phyloP scores from a whole-genome alignment of 2,329 filamentous ascomycete genomes.

The Scedosporium dehoogii region DNA sequence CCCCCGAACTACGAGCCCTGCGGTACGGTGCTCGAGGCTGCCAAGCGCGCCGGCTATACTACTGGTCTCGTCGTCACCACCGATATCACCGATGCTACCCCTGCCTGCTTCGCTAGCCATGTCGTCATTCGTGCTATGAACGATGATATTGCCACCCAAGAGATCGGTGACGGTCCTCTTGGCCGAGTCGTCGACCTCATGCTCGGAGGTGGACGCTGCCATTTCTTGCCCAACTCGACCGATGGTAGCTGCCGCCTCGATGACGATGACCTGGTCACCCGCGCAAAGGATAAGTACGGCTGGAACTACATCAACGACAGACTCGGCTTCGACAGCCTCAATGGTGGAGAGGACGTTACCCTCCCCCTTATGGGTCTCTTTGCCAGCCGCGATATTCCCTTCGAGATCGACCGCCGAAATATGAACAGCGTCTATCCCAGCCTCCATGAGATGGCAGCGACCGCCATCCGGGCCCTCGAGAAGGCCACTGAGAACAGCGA shows the following conservation, averaged over 20 bases:
- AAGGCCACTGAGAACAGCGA: constrained; percentile 75
- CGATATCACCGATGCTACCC: constrained; percentile 88
- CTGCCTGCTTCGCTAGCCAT: constrained; percentile 88
- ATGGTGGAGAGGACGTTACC: constrained; percentile 55
- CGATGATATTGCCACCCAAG: constrained; percentile 85
- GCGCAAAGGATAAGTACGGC: constrained; percentile 65
- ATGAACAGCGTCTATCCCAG: constrained; percentile 76
- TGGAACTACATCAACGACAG: constrained; percentile 71
- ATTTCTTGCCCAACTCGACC: constrained; percentile 78
- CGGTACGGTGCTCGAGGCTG: constrained; percentile 86
- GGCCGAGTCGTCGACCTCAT: constrained; percentile 86
- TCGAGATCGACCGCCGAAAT: constrained; percentile 79
- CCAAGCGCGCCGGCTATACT: constrained; percentile 81
- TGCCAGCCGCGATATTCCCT: constrained; percentile 74
- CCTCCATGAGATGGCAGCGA: constrained; percentile 80
- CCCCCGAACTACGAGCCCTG: constrained; percentile 81
- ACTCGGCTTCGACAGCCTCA: constrained; percentile 64
- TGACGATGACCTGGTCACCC: constrained; percentile 59
- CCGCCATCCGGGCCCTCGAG: constrained; percentile 69
- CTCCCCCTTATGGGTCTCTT: constrained; percentile 82
- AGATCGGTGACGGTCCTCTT: constrained; percentile 79
- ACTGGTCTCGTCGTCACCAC: constrained; percentile 95
- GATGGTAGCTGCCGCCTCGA: constrained; percentile 75
- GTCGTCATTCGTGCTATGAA: constrained; percentile 71
- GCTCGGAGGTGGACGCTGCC: constrained; percentile 85